Evolutionary conservation across 1,284 basidiomycete species (phyloP).

Genomic region (Xerocomus amazonicus): DNA sequence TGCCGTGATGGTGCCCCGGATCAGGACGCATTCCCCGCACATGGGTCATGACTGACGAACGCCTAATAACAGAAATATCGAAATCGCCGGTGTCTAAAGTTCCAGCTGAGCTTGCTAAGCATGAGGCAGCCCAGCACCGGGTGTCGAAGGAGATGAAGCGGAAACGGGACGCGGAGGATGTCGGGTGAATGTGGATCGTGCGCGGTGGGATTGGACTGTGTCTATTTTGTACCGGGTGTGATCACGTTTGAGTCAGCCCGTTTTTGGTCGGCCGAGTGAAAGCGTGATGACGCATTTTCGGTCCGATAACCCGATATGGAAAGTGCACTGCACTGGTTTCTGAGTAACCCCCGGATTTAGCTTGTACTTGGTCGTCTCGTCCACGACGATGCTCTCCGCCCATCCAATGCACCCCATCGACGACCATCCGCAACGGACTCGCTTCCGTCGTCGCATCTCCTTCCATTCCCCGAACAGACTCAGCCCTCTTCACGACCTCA

Average conservation of each 20-base stretch:
- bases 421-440: constrained; percentile 12
- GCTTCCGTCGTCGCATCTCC: constrained; percentile 25
- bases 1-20: constrained; percentile 7
- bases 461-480: constrained; percentile 42
- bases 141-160: constrained; percentile 90
- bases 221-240: not conserved
- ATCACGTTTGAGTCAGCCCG: not conserved
- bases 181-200: constrained; percentile 37
- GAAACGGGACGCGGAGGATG: constrained; percentile 76
- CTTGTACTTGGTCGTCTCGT: constrained; percentile 2
- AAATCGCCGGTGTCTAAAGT: constrained; percentile 93
- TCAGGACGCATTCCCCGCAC: constrained; percentile 20
- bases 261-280: constrained; percentile 1
- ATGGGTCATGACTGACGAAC: not conserved
- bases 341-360: not conserved
- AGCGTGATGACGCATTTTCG: constrained; percentile 12
- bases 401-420: constrained; percentile 37
- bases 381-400: constrained; percentile 43
- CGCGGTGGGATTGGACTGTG: not conserved
- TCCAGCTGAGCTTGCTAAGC: constrained; percentile 80
- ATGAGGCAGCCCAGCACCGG: constrained; percentile 86
- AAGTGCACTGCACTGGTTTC: not conserved
- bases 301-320: constrained; percentile 19
- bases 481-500: constrained; percentile 78
- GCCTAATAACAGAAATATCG: constrained; percentile 65